Percentiles rank a stretch among this genome's conserved stretches.
These are phyloP conservation scores for Cocos nucifera DNA, from an alignment of 176 grass and related monocot species.

Conservation along the genomic window DNA sequence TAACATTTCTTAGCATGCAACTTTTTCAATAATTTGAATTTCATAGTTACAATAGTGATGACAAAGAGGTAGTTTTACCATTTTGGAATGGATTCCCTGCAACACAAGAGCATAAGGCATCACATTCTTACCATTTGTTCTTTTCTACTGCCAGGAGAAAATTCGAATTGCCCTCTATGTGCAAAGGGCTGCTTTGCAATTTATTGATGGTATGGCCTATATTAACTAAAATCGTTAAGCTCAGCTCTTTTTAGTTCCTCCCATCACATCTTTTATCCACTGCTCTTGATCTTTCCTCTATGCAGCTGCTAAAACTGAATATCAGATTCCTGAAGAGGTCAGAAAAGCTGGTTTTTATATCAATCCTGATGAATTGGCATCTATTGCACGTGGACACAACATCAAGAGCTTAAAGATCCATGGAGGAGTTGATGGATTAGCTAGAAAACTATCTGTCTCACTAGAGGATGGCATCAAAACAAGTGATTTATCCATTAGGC, in stretches of 20 bases:
- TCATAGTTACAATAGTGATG: no score
- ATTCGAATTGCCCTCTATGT: constrained; percentile 79
- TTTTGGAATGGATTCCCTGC: no score
- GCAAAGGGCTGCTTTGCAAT: constrained; percentile 80
- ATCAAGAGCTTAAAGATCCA: constrained; percentile 46
- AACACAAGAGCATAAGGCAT: neutral
- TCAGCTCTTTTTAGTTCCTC: no score
- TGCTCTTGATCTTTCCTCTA: neutral
- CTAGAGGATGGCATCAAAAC: constrained; percentile 47
- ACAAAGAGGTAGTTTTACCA: no score
- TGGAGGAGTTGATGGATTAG: constrained; percentile 53
- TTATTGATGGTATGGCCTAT: constrained; percentile 63
- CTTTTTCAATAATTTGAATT: no score
- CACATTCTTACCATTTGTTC: neutral
- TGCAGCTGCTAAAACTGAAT: constrained; percentile 46
- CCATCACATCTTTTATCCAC: neutral
- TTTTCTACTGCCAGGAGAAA: constrained; percentile 50
- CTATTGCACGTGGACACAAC: constrained; percentile 59
- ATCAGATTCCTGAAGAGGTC: constrained; percentile 57
- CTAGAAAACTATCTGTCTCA: constrained; percentile 54
- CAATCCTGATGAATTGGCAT: constrained; percentile 68
- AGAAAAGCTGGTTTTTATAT: constrained; percentile 57
- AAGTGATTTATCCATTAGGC: constrained; percentile 39
- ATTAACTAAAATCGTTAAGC: constrained; percentile 5
- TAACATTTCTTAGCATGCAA: no score